Conservation (phyloP, 116 monocot species). For the Iris pallida region DNA sequence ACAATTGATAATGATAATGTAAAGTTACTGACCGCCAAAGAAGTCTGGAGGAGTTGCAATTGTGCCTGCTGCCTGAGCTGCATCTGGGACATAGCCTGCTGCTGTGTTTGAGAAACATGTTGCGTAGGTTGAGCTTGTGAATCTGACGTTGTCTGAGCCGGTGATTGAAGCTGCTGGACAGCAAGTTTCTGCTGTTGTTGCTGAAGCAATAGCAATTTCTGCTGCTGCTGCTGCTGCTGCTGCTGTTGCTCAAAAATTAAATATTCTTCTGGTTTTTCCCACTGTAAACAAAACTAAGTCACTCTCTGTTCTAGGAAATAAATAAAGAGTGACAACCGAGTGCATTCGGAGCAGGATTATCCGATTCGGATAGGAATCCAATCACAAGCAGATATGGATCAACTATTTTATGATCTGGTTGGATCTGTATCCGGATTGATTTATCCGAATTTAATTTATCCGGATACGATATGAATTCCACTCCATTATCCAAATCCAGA, state of each 20-base stretch:
- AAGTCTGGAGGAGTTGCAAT: conserved; percentile 51
- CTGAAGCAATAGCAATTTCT: conserved; percentile 46
- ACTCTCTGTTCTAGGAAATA: background rate
- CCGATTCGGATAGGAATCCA: background rate
- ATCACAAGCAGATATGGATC: background rate
- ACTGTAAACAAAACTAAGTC: conserved; percentile 31
- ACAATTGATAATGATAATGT: conserved; percentile 6
- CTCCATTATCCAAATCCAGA: no score
- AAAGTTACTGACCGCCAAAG: conserved; percentile 27
- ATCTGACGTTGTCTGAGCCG: conserved; percentile 40
- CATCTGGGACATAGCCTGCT: conserved; percentile 59
- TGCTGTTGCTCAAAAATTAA: conserved; percentile 73
- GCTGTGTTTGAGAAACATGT: conserved; percentile 10
- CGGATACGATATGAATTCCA: no score
- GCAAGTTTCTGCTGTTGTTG: conserved; percentile 75
- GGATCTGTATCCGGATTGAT: no score
- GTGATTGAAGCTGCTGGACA: conserved; percentile 58
- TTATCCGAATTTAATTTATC: no score
- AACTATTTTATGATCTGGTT: no score
- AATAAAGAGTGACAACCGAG: background rate
- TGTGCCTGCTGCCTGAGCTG: conserved; percentile 73
- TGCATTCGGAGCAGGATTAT: no score
- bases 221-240: conserved; percentile 34
- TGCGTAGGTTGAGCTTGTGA: conserved; percentile 29
- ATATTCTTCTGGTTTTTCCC: conserved; percentile 98